Evolutionary conservation across 768 basidiomycete genomes (phyloP).

Genomic region (Phanerodontia chrysosporium): DNA sequence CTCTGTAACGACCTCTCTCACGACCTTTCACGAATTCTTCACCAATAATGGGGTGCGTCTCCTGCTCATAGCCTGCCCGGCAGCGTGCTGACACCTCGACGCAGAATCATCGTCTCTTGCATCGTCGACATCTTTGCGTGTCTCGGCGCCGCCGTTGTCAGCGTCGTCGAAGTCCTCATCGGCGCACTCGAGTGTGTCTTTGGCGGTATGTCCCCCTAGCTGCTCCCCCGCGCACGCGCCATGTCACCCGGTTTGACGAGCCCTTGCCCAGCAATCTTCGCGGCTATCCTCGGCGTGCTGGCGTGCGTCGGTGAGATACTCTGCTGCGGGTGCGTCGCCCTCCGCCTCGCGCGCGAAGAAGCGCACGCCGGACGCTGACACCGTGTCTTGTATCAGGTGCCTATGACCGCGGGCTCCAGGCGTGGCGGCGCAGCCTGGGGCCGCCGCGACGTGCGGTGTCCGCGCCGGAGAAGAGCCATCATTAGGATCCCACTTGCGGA

Average conservation of each 20-base stretch:
- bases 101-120: not conserved
- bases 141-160: not conserved
- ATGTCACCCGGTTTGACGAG: too few relatives aligned
- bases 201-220: not conserved
- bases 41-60: not conserved
- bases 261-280: not conserved
- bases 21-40: too few relatives aligned
- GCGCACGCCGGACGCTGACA: not conserved
- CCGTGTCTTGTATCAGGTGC: too few relatives aligned
- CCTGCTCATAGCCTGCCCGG: not conserved
- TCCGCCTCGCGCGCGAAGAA: not conserved
- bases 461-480: too few relatives aligned
- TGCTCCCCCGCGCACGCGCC: not conserved
- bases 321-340: not conserved
- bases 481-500: too few relatives aligned
- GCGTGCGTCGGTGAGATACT: not conserved
- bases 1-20: too few relatives aligned
- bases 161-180: not conserved
- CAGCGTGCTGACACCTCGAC: not conserved
- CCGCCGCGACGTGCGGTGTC: too few relatives aligned
- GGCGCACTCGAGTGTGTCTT: slow-evolving; percentile 7
- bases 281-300: not conserved
- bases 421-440: not conserved
- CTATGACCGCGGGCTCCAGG: not conserved
- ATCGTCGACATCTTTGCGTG: slow-evolving; percentile 2